Conservation (phyloP, 768 basidiomycete species). For the Coprinopsis cinerea region DNA sequence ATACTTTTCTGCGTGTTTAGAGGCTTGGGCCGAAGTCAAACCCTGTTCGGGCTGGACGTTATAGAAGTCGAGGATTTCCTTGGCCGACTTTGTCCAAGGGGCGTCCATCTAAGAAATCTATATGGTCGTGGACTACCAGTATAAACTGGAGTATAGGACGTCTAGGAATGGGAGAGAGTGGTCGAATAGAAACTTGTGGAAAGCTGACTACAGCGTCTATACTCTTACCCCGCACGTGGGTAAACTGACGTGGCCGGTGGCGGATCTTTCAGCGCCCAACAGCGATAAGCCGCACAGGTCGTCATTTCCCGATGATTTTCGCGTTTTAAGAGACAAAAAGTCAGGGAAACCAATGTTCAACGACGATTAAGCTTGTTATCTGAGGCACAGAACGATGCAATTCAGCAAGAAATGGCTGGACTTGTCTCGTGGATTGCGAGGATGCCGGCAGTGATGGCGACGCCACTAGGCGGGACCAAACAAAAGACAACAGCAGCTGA, state of each 20-base stretch:
- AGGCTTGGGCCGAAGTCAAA: conserved; percentile 59
- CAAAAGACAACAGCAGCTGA: conserved; percentile 26
- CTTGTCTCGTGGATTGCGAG: background rate
- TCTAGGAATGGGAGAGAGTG: conserved; percentile 9
- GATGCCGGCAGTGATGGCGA: conserved; percentile 1
- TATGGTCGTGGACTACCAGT: conserved; percentile 15
- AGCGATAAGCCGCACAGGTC: too few relatives aligned
- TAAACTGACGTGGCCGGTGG: conserved; percentile 36
- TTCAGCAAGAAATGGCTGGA: background rate
- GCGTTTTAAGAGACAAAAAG: too few relatives aligned
- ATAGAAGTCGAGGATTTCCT: conserved; percentile 70
- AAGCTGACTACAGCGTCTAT: conserved; percentile 4
- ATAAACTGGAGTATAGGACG: conserved; percentile 9
- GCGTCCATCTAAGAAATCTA: conserved; percentile 46
- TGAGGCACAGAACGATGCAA: background rate
- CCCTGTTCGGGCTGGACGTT: conserved; percentile 58
- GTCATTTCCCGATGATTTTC: background rate
- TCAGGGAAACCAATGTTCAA: too few relatives aligned
- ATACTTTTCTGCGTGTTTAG: conserved; percentile 70
- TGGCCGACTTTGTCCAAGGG: conserved; percentile 73
- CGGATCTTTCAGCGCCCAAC: background rate
- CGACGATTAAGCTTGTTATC: too few relatives aligned
- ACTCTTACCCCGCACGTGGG: conserved; percentile 25
- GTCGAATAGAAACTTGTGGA: conserved; percentile 14
- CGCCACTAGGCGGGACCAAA: conserved; percentile 34